Percentiles rank a stretch among this genome's conserved stretches.
phyloP scores from a whole-genome alignment of 176 grass and related monocot species.

The Avena atlantica region DNA sequence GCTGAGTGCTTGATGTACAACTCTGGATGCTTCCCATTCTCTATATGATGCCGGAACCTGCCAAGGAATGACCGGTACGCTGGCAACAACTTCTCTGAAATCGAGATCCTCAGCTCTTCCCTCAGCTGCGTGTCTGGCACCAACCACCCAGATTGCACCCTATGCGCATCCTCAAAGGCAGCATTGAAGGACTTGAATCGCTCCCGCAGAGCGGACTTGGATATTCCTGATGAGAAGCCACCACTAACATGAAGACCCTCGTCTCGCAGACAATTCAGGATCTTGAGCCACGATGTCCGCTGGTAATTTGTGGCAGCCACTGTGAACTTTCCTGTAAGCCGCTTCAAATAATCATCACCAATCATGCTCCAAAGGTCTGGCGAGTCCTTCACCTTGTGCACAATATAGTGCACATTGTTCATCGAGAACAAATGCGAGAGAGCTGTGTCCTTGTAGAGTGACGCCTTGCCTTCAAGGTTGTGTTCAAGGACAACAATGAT shows the following conservation, averaged over 20 bases:
- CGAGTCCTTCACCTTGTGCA: conserved; percentile 87
- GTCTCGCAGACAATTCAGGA: conserved; percentile 80
- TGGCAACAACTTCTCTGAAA: conserved; percentile 81
- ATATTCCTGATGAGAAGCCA: conserved; percentile 81
- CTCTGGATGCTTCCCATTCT: conserved; percentile 86
- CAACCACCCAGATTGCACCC: conserved; percentile 71
- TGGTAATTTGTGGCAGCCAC: conserved; percentile 68
- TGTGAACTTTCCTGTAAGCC: conserved; percentile 74
- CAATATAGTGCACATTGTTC: conserved; percentile 98
- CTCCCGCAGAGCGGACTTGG: conserved; percentile 76
- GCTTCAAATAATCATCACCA: conserved; percentile 80
- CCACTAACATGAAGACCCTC: conserved; percentile 88
- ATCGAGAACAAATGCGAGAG: conserved; percentile 81
- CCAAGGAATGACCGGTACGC: conserved; percentile 92
- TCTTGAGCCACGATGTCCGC: conserved; percentile 70
- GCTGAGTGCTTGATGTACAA: conserved; percentile 88
- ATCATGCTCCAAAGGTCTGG: conserved; percentile 74
- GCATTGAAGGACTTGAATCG: conserved; percentile 91
- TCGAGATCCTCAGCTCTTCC: conserved; percentile 93
- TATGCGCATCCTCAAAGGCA: conserved; percentile 80
- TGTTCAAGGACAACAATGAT: conserved; percentile 85
- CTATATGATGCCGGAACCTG: conserved; percentile 89
- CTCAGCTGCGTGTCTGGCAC: conserved; percentile 83
- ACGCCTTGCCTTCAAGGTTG: conserved; percentile 80
- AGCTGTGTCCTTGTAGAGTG: conserved; percentile 74